Evolutionary conservation across 2,329 filamentous ascomycete species (phyloP), one percentile per base, ranked within the genome.

Genomic region (Fusarium incarnatum): DNA sequence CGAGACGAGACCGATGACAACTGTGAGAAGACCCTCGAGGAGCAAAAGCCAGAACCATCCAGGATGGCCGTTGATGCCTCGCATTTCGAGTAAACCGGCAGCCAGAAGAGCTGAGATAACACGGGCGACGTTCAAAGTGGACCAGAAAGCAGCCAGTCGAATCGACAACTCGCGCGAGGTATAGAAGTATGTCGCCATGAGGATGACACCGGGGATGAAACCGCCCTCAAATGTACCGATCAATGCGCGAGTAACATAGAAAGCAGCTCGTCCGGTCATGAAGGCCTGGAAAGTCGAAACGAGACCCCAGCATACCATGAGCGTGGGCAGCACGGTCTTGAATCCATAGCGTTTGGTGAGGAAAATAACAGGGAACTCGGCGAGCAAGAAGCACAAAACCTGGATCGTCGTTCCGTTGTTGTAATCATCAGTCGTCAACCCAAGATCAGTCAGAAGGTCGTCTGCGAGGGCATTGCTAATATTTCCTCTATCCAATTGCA

Each of bases 131-230:
- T 82, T 84, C 27, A 85, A 78, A 4, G 83, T 84, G 2, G 82
- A 83, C 91, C 91, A 94, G 78, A 93, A 93, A 73, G 84, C 89
- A 45, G 88, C 88, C 12, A 94, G 82, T 0, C 92, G 86, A 32
- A 87, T 84, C 0, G 91, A 89, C 1, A 94, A 80, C 75, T 94
- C 91, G 55, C 83, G 84, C 2, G 87, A 87, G 6, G 86, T 93
- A 81, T 92, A 94, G 79, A 91, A 94, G 77, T 93, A 93, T 3
- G 87, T 89, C 2, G 91, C 83, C 76, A 91, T 92, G 3, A 91
- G 81, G 52, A 91, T 87, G 13, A 85, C 86, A 68, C 85, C 86
- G 3, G 87, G 87, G 54, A 89, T 88, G 69, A 88, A 89, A 5
- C 87, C 87, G 15, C 85, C 85, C 70, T 88, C 85, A 52, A 82